Percentiles rank a stretch among this genome's conserved stretches.
phyloP scores from a whole-genome alignment of 2,329 filamentous ascomycete species.

The Hortaea sp. region DNA sequence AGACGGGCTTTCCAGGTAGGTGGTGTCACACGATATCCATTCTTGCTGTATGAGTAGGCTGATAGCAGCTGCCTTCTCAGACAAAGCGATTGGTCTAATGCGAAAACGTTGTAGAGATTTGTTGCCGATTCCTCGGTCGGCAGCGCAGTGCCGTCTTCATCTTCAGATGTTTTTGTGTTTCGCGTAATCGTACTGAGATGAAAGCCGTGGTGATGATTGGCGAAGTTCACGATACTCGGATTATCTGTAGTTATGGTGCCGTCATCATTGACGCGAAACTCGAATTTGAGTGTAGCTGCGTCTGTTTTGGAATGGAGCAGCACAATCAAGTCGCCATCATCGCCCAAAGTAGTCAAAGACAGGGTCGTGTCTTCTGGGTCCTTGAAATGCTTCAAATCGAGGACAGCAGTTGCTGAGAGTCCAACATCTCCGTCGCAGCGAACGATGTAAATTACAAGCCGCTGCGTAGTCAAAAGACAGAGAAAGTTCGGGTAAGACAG shows the following conservation, averaged over 20 bases:
- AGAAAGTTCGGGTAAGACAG: constrained; percentile 39
- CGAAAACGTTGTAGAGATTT: neutral
- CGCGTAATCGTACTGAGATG: neutral
- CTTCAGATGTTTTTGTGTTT: neutral
- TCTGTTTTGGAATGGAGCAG: constrained; percentile 15
- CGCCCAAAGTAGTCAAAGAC: constrained; percentile 21
- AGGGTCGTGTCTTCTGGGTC: constrained; percentile 44
- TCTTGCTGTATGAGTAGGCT: neutral
- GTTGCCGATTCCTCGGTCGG: neutral
- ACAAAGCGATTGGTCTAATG: neutral
- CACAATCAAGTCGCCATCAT: constrained; percentile 14
- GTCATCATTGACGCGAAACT: constrained; percentile 5
- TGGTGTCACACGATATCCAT: neutral
- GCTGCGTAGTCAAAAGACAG: constrained; percentile 49
- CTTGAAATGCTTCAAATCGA: constrained; percentile 46
- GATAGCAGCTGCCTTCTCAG: neutral
- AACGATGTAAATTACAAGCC: constrained; percentile 32
- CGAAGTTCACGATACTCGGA: neutral
- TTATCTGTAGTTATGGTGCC: neutral
- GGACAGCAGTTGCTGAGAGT: constrained; percentile 19
- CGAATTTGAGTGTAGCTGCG: constrained; percentile 21
- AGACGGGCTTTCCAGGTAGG: constrained; percentile 12
- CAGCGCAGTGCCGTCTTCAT: neutral
- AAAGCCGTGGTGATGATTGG: neutral
- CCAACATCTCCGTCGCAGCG: constrained; percentile 9